Evolutionary conservation across 2,329 filamentous ascomycete genomes (phyloP).

Genomic region (Exophiala mesophila): DNA sequence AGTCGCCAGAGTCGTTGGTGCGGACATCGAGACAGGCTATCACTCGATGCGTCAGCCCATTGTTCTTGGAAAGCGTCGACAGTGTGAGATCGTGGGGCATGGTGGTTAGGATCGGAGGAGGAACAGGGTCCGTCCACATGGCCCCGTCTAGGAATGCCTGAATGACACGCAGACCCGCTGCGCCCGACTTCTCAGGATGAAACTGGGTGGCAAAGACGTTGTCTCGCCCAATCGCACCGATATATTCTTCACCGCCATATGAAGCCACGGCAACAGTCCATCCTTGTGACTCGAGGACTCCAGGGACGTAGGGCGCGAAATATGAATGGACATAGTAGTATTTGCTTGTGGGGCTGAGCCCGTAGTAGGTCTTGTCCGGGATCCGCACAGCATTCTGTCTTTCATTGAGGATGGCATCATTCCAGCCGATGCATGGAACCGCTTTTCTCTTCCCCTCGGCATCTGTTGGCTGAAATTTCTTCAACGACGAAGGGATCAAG

Average conservation of each 20-base stretch:
- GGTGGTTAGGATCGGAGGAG: slow-evolving; percentile 17
- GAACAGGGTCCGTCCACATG: slow-evolving; percentile 38
- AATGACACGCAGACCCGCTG: slow-evolving; percentile 76
- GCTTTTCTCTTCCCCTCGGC: slow-evolving; percentile 39
- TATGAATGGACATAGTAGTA: slow-evolving; percentile 99
- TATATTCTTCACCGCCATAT: slow-evolving; percentile 84
- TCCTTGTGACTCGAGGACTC: slow-evolving; percentile 70
- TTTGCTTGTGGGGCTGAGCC: slow-evolving; percentile 73
- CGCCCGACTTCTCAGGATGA: slow-evolving; percentile 94
- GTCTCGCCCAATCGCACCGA: slow-evolving; percentile 79
- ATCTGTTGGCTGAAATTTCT: slow-evolving; percentile 60
- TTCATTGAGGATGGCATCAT: slow-evolving; percentile 66
- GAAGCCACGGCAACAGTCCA: slow-evolving; percentile 89
- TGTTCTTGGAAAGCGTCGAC: slow-evolving; percentile 27
- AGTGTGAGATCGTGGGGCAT: slow-evolving; percentile 12
- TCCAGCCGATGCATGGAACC: slow-evolving; percentile 99
- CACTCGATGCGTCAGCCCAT: slow-evolving; percentile 83
- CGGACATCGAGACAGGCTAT: slow-evolving; percentile 96
- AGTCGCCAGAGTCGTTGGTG: slow-evolving; percentile 85
- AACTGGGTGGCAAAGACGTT: slow-evolving; percentile 93
- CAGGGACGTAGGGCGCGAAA: slow-evolving; percentile 69
- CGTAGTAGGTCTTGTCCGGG: slow-evolving; percentile 61
- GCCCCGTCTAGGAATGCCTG: slow-evolving; percentile 79
- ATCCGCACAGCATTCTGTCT: slow-evolving; percentile 23
- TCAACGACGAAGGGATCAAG: slow-evolving; percentile 64